phyloP scores from a whole-genome alignment of 2,329 filamentous ascomycete genomes.

The Iodosphaeria phyllophila region DNA sequence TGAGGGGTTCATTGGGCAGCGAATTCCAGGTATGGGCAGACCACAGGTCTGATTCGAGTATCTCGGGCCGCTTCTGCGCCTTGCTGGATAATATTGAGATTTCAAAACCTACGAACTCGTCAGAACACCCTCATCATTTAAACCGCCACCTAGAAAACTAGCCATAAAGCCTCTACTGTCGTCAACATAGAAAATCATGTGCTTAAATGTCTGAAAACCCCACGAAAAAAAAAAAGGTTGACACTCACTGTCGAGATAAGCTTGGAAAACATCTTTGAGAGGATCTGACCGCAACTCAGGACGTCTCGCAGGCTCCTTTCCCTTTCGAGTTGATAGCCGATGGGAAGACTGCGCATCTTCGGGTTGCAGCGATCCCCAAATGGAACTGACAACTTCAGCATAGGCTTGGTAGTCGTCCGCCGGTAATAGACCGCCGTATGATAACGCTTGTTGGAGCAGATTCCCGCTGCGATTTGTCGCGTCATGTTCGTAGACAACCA shows the following conservation, averaged over 20 bases:
- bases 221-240: too few relatives aligned
- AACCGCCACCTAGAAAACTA: too few relatives aligned
- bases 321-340: conserved; percentile 17
- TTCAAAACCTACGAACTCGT: conserved; percentile 28
- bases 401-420: conserved; percentile 19
- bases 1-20: conserved; percentile 12
- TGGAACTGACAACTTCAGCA: conserved; percentile 20
- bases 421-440: conserved; percentile 22
- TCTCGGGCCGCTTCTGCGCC: conserved; percentile 11
- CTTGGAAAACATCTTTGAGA: conserved; percentile 21
- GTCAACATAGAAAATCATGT: too few relatives aligned
- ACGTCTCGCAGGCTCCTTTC: conserved; percentile 17
- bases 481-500: conserved; percentile 24
- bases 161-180: too few relatives aligned
- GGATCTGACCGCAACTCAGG: conserved; percentile 15
- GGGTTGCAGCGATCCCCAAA: conserved; percentile 28
- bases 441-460: conserved; percentile 27
- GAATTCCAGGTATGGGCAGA: conserved; percentile 18
- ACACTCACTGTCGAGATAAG: conserved; percentile 33
- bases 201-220: background rate
- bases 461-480: conserved; percentile 15
- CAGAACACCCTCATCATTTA: too few relatives aligned
- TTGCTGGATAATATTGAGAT: conserved; percentile 18
- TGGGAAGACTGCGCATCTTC: conserved; percentile 4
- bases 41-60: conserved; percentile 22